A percentile compares a stretch with the other conserved stretches of the same genome.
Conservation (phyloP, 805 yeast species). For the Helenozyma baotianmanensis region DNA sequence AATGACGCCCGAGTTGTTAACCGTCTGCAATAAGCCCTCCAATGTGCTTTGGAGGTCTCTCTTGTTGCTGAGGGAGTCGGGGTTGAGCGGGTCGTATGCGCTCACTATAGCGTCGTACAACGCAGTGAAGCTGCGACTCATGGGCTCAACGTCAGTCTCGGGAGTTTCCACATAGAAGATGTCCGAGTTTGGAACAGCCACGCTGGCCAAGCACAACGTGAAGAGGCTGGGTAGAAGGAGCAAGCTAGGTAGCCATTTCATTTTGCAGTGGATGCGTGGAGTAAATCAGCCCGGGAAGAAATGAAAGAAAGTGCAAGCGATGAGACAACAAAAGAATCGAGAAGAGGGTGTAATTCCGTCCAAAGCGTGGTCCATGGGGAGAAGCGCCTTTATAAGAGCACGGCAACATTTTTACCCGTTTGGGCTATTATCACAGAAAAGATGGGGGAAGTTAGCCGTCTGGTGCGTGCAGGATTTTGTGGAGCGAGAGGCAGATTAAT, state of each 20-base stretch:
- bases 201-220: constrained; percentile 5
- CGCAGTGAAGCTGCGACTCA: constrained; percentile 8
- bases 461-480: no score
- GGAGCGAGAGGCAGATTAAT: no score
- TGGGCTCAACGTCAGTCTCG: constrained; percentile 4
- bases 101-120: constrained; percentile 6
- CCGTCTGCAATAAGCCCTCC: constrained; percentile 13
- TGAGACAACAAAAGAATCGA: no score
- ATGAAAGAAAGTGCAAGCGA: no score
- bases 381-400: no score
- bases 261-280: neutral
- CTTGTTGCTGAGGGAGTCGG: constrained; percentile 2
- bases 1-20: constrained; percentile 24
- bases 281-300: no score
- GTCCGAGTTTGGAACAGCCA: constrained; percentile 2
- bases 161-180: constrained; percentile 1
- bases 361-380: no score
- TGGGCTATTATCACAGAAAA: no score
- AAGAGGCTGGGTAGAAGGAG: constrained; percentile 4
- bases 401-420: no score
- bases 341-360: no score
- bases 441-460: no score
- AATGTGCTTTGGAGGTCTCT: constrained; percentile 10
- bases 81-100: no score
- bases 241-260: constrained; percentile 4